Evolutionary conservation across 1,284 basidiomycete genomes (phyloP).

Genomic region (Takashimella tepidaria): DNA sequence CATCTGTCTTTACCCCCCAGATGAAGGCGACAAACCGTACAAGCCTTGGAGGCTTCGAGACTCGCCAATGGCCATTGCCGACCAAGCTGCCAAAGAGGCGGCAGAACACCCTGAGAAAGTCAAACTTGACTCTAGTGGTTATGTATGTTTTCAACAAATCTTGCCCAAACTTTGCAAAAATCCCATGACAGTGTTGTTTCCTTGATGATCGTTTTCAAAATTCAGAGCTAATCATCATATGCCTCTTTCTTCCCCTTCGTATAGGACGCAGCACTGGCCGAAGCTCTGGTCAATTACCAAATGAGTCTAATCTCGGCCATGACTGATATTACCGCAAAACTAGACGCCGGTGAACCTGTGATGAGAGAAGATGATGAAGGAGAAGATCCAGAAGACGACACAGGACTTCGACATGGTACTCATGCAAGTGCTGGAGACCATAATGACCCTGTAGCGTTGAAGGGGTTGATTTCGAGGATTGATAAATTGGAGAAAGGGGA

Average conservation of each 20-base stretch:
- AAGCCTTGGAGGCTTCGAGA: conserved; percentile 45
- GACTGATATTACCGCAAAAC: conserved; percentile 23
- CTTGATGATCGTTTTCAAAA: too few species aligned
- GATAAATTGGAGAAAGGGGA: conserved; percentile 22
- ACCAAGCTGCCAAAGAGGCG: conserved; percentile 15
- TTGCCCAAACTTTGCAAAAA: too few species aligned
- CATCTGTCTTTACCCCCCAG: conserved; percentile 46
- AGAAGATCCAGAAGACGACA: not conserved
- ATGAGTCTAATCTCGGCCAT: conserved; percentile 40
- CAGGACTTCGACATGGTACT: not conserved
- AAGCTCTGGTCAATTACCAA: conserved; percentile 46
- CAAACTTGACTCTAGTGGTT: not conserved
- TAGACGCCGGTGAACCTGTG: conserved; percentile 11
- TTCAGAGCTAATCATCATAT: too few species aligned
- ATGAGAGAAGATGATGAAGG: not conserved
- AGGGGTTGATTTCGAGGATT: conserved; percentile 5
- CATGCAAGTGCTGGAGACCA: not conserved
- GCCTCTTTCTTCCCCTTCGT: not conserved
- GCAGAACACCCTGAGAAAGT: conserved; percentile 6
- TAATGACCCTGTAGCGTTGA: not conserved
- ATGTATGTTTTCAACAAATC: not conserved
- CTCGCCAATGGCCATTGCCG: conserved; percentile 38
- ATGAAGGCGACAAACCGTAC: conserved; percentile 35
- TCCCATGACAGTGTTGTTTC: too few species aligned
- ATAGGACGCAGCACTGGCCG: conserved; percentile 40